Evolutionary conservation across 371 early-diverging fungal species (phyloP).

Genomic region (Zancudomyces culisetae): DNA sequence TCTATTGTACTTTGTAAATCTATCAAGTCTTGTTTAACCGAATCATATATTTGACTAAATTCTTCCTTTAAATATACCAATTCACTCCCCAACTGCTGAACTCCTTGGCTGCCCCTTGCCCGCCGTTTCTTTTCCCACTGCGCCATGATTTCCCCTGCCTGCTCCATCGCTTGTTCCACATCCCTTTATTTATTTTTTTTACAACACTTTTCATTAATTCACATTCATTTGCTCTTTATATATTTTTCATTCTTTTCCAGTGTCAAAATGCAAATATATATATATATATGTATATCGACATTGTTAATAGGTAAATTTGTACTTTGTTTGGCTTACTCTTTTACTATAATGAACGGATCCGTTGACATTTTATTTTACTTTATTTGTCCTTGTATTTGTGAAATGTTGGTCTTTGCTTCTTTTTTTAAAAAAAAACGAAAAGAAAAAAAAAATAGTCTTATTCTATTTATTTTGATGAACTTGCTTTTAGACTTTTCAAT

Average conservation of each 20-base stretch:
- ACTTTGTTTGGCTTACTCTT: conserved; percentile 12
- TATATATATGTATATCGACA: neutral
- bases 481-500: no score
- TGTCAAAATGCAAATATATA: neutral
- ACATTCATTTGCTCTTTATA: no score
- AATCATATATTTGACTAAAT: neutral
- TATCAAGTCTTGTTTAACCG: conserved; percentile 1
- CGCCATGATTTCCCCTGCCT: conserved; percentile 16
- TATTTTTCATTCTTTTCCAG: no score
- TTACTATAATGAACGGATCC: conserved; percentile 22
- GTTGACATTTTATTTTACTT: conserved; percentile 3
- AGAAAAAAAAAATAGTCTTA: no score
- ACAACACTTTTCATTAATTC: no score
- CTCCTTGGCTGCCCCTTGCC: conserved; percentile 11
- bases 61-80: conserved; percentile 18
- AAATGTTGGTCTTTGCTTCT: no score
- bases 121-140: conserved; percentile 13
- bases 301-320: neutral
- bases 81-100: conserved; percentile 21
- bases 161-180: conserved; percentile 19
- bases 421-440: no score
- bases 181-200: no score
- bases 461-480: no score
- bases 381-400: no score
- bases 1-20: conserved; percentile 3